Percentiles rank a stretch among this genome's conserved stretches.
Conservation (phyloP, 257 asterid species). For the Ilex aquifolium region DNA sequence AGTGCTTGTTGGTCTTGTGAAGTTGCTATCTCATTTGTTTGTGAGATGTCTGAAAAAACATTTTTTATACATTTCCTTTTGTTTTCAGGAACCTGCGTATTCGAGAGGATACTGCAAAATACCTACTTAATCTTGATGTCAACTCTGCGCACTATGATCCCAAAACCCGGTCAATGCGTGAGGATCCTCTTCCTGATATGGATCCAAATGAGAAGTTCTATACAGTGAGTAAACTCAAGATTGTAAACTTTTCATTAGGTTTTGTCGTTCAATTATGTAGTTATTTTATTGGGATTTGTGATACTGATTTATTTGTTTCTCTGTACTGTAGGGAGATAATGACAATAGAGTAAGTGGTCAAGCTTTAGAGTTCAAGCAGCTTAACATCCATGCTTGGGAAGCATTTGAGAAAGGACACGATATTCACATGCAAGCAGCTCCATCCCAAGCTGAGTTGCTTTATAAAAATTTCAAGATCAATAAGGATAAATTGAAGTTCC, state of each 20-base stretch:
- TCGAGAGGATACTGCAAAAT: slow-evolving; percentile 95
- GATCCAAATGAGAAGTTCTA: slow-evolving; percentile 96
- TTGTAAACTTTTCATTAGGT: background rate
- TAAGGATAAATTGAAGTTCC: slow-evolving; percentile 75
- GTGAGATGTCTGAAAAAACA: too few species aligned
- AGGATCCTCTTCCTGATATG: slow-evolving; percentile 96
- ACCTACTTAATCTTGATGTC: slow-evolving; percentile 91
- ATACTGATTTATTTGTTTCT: background rate
- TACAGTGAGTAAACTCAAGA: slow-evolving; percentile 38
- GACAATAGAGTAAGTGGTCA: slow-evolving; percentile 85
- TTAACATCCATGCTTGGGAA: slow-evolving; percentile 94
- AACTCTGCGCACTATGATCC: slow-evolving; percentile 96
- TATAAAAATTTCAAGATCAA: slow-evolving; percentile 67
- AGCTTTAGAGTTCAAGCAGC: slow-evolving; percentile 97
- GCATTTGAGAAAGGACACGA: slow-evolving; percentile 97
- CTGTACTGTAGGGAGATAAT: slow-evolving; percentile 70
- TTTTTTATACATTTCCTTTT: background rate
- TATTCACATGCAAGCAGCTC: slow-evolving; percentile 98
- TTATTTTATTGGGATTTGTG: background rate
- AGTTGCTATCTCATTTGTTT: too few species aligned
- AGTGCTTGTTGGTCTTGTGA: too few species aligned
- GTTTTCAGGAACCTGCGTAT: slow-evolving; percentile 77
- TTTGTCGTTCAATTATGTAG: background rate
- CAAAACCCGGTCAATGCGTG: slow-evolving; percentile 97
- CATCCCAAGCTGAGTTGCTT: slow-evolving; percentile 94